Evolutionary conservation across 2,329 filamentous ascomycete genomes (phyloP).

Genomic region (Aspergillus novofumigatus): DNA sequence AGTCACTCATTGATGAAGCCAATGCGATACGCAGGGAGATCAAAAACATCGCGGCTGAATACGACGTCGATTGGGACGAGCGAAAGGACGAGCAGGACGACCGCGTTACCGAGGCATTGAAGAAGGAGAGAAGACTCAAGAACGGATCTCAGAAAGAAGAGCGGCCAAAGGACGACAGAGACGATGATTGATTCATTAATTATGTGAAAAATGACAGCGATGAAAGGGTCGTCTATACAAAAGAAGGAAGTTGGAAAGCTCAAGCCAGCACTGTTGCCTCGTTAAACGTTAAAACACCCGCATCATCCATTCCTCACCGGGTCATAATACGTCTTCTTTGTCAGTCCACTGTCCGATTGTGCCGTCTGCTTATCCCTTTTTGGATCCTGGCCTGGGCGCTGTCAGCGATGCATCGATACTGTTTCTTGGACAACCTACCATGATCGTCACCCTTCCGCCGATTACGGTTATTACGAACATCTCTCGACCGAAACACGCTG

Average conservation of each 20-base stretch:
- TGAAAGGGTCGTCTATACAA: not conserved
- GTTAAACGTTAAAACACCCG: not conserved
- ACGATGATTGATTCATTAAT: slow-evolving; percentile 11
- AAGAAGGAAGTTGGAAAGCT: not conserved
- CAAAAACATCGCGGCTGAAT: slow-evolving; percentile 74
- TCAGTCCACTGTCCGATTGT: slow-evolving; percentile 18
- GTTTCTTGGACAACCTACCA: slow-evolving; percentile 1
- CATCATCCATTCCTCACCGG: slow-evolving; percentile 35
- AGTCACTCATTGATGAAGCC: slow-evolving; percentile 71
- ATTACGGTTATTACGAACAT: slow-evolving; percentile 45
- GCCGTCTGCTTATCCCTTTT: slow-evolving; percentile 19
- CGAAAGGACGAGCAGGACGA: slow-evolving; percentile 66
- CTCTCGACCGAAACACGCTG: slow-evolving; percentile 45
- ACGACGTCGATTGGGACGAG: slow-evolving; percentile 88
- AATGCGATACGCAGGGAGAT: slow-evolving; percentile 76
- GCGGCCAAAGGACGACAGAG: slow-evolving; percentile 27
- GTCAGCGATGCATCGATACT: slow-evolving; percentile 1
- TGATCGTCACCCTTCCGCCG: slow-evolving; percentile 34
- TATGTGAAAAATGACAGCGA: not conserved
- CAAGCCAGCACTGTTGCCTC: not conserved
- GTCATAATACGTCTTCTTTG: slow-evolving; percentile 39
- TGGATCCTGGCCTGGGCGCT: slow-evolving; percentile 11
- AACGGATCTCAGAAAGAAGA: slow-evolving; percentile 30
- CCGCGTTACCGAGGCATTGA: slow-evolving; percentile 50
- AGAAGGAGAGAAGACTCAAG: slow-evolving; percentile 45